Evolutionary conservation across 2,329 filamentous ascomycete species (phyloP).

Genomic region (Xylaria sp.): DNA sequence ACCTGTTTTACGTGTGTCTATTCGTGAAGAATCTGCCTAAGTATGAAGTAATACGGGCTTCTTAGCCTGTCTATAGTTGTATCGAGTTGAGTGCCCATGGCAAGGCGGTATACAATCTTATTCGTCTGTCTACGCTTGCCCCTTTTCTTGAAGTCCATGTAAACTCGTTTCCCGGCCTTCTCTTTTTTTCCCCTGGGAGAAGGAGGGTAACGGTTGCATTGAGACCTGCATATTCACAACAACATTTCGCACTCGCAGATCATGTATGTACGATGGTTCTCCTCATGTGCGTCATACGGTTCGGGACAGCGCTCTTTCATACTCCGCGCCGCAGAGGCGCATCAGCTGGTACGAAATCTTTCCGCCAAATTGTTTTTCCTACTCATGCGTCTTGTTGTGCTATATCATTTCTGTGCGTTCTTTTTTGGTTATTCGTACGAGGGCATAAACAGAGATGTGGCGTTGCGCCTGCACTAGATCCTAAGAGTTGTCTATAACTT

Average conservation of each 20-base stretch:
- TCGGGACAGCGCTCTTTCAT: conserved; percentile 16
- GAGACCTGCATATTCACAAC: conserved; percentile 11
- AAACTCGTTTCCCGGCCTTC: not conserved
- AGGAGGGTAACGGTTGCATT: conserved; percentile 24
- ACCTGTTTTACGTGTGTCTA: not conserved
- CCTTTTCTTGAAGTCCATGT: conserved; percentile 7
- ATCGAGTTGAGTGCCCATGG: not conserved
- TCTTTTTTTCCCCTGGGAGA: not conserved
- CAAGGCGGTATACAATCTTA: not conserved
- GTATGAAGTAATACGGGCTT: not conserved
- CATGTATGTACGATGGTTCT: conserved; percentile 23
- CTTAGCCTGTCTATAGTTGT: not conserved
- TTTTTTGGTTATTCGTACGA: not conserved
- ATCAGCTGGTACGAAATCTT: conserved; percentile 12
- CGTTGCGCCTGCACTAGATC: not conserved
- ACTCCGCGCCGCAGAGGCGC: conserved; percentile 23
- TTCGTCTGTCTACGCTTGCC: conserved; percentile 13
- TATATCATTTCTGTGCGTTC: not conserved
- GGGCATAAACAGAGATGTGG: not conserved
- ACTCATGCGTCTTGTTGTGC: conserved; percentile 7
- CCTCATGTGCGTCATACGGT: conserved; percentile 29
- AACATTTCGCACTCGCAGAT: conserved; percentile 20
- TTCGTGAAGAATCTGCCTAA: not conserved
- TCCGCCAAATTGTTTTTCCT: not conserved
- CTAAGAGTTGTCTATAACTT: not conserved